phyloP scores from a whole-genome alignment of 768 basidiomycete species.

The Rhodosporidiobolus odoratus region DNA sequence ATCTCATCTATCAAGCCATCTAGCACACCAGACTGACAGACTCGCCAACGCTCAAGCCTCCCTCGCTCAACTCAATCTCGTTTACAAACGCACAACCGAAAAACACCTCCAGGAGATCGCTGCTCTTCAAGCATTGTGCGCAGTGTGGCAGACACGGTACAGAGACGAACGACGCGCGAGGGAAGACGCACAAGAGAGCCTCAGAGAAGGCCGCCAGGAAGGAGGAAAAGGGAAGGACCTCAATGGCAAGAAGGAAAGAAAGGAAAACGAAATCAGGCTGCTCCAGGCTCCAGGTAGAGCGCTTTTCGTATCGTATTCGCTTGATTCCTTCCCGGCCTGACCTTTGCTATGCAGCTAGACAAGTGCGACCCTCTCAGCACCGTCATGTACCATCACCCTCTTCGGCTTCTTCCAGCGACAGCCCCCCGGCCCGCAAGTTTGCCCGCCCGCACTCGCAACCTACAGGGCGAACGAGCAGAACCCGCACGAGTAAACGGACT shows the following conservation, averaged over 20 bases:
- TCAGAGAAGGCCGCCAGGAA: background rate
- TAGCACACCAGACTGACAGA: background rate
- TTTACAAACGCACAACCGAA: background rate
- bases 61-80: background rate
- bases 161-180: slow-evolving; percentile 15
- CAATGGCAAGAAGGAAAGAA: background rate
- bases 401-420: background rate
- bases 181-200: slow-evolving; percentile 11
- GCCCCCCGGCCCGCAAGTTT: too few relatives aligned
- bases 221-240: background rate
- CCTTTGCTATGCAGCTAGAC: background rate
- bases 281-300: background rate
- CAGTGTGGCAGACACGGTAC: slow-evolving; percentile 25
- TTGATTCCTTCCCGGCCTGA: background rate
- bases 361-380: background rate
- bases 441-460: background rate
- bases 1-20: slow-evolving; percentile 15
- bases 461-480: background rate
- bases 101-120: background rate
- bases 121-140: background rate
- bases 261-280: background rate
- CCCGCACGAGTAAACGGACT: background rate
- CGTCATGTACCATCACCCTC: background rate
- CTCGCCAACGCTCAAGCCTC: slow-evolving; percentile 11
- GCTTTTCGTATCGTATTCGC: background rate